Conservation (phyloP, 1,139 yeast species). For the Nakaseomyces nivariensis region DNA sequence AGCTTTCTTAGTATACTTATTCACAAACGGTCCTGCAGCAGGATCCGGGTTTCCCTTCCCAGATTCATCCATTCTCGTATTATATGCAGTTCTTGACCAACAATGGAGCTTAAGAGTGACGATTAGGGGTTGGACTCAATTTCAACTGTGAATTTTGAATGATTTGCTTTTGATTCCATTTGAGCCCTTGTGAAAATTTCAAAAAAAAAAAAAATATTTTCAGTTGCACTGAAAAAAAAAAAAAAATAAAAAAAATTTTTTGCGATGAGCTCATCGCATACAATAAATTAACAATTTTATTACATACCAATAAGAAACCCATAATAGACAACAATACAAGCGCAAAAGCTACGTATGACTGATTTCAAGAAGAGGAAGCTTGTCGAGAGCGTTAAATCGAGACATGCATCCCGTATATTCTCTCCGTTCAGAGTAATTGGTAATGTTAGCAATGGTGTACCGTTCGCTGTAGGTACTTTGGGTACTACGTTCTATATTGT, state of each 20-base stretch:
- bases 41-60: slow-evolving; percentile 16
- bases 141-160: no score
- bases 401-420: slow-evolving; percentile 36
- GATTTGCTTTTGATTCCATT: no score
- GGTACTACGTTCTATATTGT: slow-evolving; percentile 84
- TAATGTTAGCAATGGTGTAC: slow-evolving; percentile 65
- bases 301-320: no score
- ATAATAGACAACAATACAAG: background rate
- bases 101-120: no score
- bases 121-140: no score
- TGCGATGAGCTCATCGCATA: slow-evolving; percentile 2
- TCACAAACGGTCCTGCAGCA: slow-evolving; percentile 27
- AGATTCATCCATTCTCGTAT: background rate
- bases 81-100: no score
- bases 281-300: no score
- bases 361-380: slow-evolving; percentile 11
- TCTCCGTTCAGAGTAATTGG: slow-evolving; percentile 56
- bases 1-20: slow-evolving; percentile 39
- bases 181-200: no score
- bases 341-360: slow-evolving; percentile 3
- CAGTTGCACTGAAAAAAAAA: background rate
- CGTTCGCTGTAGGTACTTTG: slow-evolving; percentile 79
- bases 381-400: slow-evolving; percentile 4
- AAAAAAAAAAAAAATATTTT: no score
- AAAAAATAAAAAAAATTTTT: background rate